phyloP scores from a whole-genome alignment of 345 rosid genomes.

The Adansonia digitata region DNA sequence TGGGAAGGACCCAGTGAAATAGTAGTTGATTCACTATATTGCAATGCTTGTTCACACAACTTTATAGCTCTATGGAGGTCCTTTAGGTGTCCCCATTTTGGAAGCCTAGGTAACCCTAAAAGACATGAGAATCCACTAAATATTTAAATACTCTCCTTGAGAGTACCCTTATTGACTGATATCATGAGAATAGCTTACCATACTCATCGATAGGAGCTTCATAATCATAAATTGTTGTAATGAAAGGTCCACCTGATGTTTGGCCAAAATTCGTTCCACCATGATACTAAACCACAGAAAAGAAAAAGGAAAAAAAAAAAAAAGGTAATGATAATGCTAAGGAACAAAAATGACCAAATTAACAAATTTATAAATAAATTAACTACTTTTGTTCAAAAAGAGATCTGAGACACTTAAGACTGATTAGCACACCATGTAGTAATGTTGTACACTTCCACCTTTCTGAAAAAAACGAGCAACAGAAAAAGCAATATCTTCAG shows the following conservation, averaged over 20 bases:
- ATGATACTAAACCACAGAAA: conserved; percentile 54
- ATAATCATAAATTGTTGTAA: conserved; percentile 92
- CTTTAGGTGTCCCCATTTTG: conserved; percentile 94
- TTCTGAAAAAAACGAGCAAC: conserved; percentile 92
- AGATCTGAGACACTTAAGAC: conserved; percentile 2
- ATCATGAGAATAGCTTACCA: conserved; percentile 41
- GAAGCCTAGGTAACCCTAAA: conserved; percentile 77
- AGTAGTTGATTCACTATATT: conserved; percentile 43
- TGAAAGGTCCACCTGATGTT: conserved; percentile 90
- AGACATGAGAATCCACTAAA: conserved; percentile 13
- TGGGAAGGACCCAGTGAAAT: conserved; percentile 55
- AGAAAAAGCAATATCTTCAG: conserved; percentile 78
- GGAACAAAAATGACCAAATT: not conserved
- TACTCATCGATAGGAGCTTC: conserved; percentile 99
- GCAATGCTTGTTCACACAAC: conserved; percentile 58
- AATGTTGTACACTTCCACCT: conserved; percentile 84
- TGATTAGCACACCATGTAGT: conserved; percentile 69
- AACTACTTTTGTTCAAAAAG: not conserved
- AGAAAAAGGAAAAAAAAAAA: too few species aligned
- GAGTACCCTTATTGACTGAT: not conserved
- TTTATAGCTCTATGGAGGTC: conserved; percentile 78
- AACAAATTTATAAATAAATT: not conserved
- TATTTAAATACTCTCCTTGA: not conserved
- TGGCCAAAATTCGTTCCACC: conserved; percentile 99
- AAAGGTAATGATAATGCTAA: not conserved